Conservation (phyloP, 1,284 basidiomycete species). For the Fomitopsis betulina region DNA sequence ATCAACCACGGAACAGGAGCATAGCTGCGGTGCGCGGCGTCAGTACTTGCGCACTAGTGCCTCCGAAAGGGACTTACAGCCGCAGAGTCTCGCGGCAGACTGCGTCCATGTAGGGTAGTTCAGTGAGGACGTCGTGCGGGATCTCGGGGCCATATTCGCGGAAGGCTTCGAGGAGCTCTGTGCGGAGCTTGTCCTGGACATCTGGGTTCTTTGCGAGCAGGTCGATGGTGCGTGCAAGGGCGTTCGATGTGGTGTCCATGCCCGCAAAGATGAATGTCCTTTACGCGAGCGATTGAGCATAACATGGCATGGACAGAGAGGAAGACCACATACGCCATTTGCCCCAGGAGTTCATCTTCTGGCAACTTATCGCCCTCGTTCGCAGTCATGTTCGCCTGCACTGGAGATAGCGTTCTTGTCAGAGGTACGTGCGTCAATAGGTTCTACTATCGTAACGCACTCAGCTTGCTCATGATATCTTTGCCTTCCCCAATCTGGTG, state of each 20-base stretch:
- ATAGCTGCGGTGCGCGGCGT: neutral
- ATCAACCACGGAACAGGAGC: slow-evolving; percentile 2
- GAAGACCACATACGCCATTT: slow-evolving; percentile 20
- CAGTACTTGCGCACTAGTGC: neutral
- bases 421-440: neutral
- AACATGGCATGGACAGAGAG: neutral
- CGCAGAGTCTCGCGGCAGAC: slow-evolving; percentile 13
- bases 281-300: neutral
- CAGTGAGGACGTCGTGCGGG: slow-evolving; percentile 10
- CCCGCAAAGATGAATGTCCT: slow-evolving; percentile 8
- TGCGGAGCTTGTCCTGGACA: slow-evolving; percentile 10
- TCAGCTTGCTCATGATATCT: slow-evolving; percentile 27
- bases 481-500: slow-evolving; percentile 25
- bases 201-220: slow-evolving; percentile 10
- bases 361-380: slow-evolving; percentile 20
- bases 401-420: neutral
- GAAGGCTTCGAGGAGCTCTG: slow-evolving; percentile 5
- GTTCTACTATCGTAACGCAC: slow-evolving; percentile 13
- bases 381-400: slow-evolving; percentile 18
- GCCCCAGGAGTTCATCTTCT: slow-evolving; percentile 23
- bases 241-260: slow-evolving; percentile 10
- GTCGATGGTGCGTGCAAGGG: slow-evolving; percentile 6
- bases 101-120: slow-evolving; percentile 12
- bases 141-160: slow-evolving; percentile 4
- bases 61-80: neutral